Evolutionary conservation across 106 monocot genomes (phyloP).

Genomic region (Dendrobium catenatum): DNA sequence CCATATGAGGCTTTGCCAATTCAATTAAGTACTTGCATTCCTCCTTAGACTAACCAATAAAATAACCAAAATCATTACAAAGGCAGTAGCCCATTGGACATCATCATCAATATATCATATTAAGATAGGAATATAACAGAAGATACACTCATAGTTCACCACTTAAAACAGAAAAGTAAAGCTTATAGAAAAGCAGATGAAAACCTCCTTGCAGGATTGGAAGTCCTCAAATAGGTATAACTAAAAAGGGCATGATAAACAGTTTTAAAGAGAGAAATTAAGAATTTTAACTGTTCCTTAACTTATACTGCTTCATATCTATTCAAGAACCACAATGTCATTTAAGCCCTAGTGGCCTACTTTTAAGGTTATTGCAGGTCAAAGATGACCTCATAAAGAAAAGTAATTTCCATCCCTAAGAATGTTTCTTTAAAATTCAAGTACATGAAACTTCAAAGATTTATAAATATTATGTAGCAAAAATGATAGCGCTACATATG

Average conservation of each 20-base stretch:
- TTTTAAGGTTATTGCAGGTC: background rate
- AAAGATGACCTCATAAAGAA: background rate
- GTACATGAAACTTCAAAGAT: background rate
- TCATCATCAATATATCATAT: too few relatives aligned
- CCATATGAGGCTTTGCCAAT: constrained; percentile 38
- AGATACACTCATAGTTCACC: too few relatives aligned
- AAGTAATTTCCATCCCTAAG: background rate
- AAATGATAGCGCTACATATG: background rate
- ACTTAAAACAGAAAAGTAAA: too few relatives aligned
- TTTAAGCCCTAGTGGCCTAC: background rate
- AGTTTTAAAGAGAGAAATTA: background rate
- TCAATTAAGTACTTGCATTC: constrained; percentile 37
- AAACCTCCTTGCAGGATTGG: background rate
- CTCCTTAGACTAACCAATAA: constrained; percentile 28
- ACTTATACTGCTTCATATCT: background rate
- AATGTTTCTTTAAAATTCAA: background rate
- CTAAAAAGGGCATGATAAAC: background rate
- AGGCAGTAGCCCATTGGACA: background rate
- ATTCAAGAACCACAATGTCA: background rate
- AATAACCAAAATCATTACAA: background rate
- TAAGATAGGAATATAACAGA: too few relatives aligned
- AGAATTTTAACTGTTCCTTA: background rate
- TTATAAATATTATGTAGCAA: background rate
- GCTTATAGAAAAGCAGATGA: too few relatives aligned
- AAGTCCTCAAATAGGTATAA: background rate